A percentile compares a stretch with the other conserved stretches of the same genome.
Conservation (phyloP, 2,329 filamentous ascomycete species). For the Colletotrichum lupini region DNA sequence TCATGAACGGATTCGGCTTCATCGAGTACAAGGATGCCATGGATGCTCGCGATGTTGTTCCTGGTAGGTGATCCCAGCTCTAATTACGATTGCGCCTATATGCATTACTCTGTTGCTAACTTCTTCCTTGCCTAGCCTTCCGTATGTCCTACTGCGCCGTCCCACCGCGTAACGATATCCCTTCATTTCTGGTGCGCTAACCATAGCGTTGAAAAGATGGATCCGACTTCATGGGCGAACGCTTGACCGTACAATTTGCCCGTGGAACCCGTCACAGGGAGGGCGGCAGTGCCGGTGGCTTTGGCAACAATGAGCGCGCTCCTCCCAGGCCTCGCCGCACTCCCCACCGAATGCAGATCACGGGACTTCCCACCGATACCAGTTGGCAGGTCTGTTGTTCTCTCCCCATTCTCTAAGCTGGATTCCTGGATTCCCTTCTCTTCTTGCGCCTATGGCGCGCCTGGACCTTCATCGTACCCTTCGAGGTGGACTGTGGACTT, state of each 20-base stretch:
- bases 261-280: constrained; percentile 78
- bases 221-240: constrained; percentile 97
- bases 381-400: constrained; percentile 98
- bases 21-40: constrained; percentile 99
- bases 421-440: constrained; percentile 49
- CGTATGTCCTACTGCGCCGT: constrained; percentile 58
- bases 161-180: not conserved
- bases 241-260: constrained; percentile 97
- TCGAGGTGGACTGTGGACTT: constrained; percentile 23
- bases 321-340: constrained; percentile 88
- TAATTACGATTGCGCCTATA: not conserved
- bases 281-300: constrained; percentile 46
- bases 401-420: constrained; percentile 68
- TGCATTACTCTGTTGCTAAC: constrained; percentile 3
- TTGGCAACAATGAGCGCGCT: constrained; percentile 62
- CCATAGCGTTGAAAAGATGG: constrained; percentile 73
- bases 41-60: constrained; percentile 98
- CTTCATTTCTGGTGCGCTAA: constrained; percentile 37
- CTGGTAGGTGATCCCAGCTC: constrained; percentile 73
- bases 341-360: constrained; percentile 95
- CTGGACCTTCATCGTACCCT: constrained; percentile 12
- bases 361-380: constrained; percentile 96
- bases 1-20: constrained; percentile 99
- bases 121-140: constrained; percentile 59
- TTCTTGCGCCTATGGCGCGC: constrained; percentile 34